Conservation (phyloP, 2,329 filamentous ascomycete genomes). For the Sporothrix brasiliensis region DNA sequence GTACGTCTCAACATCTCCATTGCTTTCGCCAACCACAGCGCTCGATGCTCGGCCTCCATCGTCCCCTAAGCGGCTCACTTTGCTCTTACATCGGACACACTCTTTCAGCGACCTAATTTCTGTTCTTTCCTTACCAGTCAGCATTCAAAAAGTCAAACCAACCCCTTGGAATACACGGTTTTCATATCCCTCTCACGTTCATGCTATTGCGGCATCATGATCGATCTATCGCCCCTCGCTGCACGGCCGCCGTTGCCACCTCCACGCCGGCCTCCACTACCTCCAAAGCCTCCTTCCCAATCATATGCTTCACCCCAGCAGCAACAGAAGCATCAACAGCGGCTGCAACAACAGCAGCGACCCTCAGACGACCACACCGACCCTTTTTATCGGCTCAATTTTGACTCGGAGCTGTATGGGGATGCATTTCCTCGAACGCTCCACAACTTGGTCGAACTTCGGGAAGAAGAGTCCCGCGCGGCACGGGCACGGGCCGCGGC, state of each 20-base stretch:
- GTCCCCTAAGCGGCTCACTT: neutral
- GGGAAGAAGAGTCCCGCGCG: conserved; percentile 28
- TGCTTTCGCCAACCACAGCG: neutral
- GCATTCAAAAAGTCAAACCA: neutral
- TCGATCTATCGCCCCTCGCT: conserved; percentile 31
- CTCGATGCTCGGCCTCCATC: neutral
- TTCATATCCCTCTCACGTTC: neutral
- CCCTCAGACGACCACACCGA: conserved; percentile 14
- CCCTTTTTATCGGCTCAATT: conserved; percentile 27
- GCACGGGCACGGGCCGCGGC: conserved; percentile 28
- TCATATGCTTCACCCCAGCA: conserved; percentile 14
- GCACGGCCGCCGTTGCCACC: conserved; percentile 10
- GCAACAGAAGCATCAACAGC: conserved; percentile 20
- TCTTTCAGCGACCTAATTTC: neutral
- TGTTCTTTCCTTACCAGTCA: neutral
- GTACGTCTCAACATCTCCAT: neutral
- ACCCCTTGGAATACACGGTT: neutral
- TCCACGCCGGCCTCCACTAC: conserved; percentile 17
- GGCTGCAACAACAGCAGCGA: neutral
- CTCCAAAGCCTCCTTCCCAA: conserved; percentile 8
- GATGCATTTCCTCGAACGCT: conserved; percentile 30
- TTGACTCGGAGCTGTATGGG: conserved; percentile 27
- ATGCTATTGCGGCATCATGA: conserved; percentile 25
- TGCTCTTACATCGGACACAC: neutral
- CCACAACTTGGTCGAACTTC: conserved; percentile 30